Evolutionary conservation across 2,329 filamentous ascomycete genomes (phyloP), one percentile per base, ranked within the genome.

Genomic region (Botrytis galanthina): DNA sequence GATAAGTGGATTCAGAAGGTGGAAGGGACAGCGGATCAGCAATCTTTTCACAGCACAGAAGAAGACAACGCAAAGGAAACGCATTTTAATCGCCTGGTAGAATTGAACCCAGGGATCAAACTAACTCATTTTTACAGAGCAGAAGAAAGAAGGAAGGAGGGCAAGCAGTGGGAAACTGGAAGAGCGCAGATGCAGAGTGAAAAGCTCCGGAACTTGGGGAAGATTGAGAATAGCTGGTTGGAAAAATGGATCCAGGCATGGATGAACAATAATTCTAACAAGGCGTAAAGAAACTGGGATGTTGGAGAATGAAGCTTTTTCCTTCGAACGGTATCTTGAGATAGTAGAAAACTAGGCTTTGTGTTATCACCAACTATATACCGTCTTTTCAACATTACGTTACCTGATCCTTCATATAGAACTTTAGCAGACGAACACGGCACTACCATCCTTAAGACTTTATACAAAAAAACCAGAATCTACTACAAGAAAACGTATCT

Each of bases 201-300:
- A 26, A 59, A 4, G 18, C 48, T 69, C 20, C 22, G 12, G 18
- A 59, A 42, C 29, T 42, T 69, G 29, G 48, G 48, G 32, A 69
- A 42, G 16, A 48, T 69, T 4, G 48, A 69, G 66, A 32, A 29
- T 2, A 35, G 20, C 20, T 69, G 66, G 66, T 12, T 69, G 26
- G 26, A 59, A 29, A 69, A 42, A 69, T 69, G 66, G 66, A 69
- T 69, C 6, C 20, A 69, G 22, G 26, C 12, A 3, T 69, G 66
- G 66, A 10, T 69, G 35, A 68, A 39, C 35, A 39, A 18, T 42
- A 44, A 44, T 4, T 20, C 9, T 4, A 44, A 63, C 0, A 10
- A 42, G 60, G 12, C 1, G 18, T 42, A 62, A 62, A 16, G 12
- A 29, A 29, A 0, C 29, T 3, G 51, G 9, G 26, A 18, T 59